Evolutionary conservation across 345 rosid species (phyloP).

Genomic region (Melastoma malabathricum): DNA sequence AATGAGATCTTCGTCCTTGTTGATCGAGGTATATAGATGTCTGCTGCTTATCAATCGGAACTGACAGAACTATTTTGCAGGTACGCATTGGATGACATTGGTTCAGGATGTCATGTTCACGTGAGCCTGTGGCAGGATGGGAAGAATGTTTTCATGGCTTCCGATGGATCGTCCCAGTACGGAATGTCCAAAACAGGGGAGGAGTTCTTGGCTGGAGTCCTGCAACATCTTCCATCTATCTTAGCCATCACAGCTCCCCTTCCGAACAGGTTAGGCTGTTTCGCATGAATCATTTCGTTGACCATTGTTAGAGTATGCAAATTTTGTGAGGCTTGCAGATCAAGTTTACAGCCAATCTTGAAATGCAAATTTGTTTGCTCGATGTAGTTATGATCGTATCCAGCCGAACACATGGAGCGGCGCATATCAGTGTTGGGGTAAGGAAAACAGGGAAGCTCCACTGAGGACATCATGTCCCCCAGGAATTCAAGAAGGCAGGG

Average conservation of each 20-base stretch:
- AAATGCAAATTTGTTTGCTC: not conserved
- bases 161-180: slow-evolving; percentile 40
- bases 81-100: slow-evolving; percentile 72
- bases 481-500: slow-evolving; percentile 50
- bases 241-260: slow-evolving; percentile 77
- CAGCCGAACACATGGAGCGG: slow-evolving; percentile 95
- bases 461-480: slow-evolving; percentile 89
- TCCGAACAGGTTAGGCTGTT: slow-evolving; percentile 63
- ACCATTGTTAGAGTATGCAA: no score
- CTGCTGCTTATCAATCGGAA: no score
- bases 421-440: slow-evolving; percentile 99
- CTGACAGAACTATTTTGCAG: slow-evolving; percentile 15
- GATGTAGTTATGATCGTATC: slow-evolving; percentile 73
- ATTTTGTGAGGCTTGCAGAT: no score
- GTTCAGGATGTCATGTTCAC: slow-evolving; percentile 96
- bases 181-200: slow-evolving; percentile 69
- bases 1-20: no score
- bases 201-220: slow-evolving; percentile 88
- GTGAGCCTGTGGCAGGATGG: slow-evolving; percentile 69
- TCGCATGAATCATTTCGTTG: slow-evolving; percentile 1
- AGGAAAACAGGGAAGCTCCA: slow-evolving; percentile 84
- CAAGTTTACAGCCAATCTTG: not conserved
- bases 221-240: slow-evolving; percentile 80
- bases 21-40: no score
- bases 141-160: slow-evolving; percentile 64